These are phyloP conservation scores for Fusarium palustre DNA, from an alignment of 2,329 filamentous ascomycete species.

Conservation along the genomic window DNA sequence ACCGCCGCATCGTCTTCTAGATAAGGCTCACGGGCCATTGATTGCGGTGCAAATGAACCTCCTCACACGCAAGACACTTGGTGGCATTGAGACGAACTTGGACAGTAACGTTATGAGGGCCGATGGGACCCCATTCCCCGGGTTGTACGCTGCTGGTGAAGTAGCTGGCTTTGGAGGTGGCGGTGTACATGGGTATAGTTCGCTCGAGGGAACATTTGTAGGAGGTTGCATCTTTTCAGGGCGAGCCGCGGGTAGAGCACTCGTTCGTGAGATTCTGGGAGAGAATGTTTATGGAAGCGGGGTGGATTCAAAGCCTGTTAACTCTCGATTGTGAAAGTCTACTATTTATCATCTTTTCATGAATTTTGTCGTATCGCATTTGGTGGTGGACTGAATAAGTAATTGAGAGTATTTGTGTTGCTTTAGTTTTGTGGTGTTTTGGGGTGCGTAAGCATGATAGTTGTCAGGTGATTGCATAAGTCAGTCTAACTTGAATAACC, in stretches of 20 bases:
- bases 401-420: not conserved
- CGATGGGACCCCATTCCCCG: slow-evolving; percentile 61
- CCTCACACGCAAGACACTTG: slow-evolving; percentile 70
- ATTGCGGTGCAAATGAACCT: slow-evolving; percentile 72
- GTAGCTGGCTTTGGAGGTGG: slow-evolving; percentile 71
- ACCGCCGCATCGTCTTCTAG: slow-evolving; percentile 64
- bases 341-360: too few species aligned
- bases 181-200: slow-evolving; percentile 71
- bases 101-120: slow-evolving; percentile 66
- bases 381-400: too few species aligned
- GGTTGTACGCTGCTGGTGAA: slow-evolving; percentile 70
- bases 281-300: not conserved
- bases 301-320: not conserved
- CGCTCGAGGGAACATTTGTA: slow-evolving; percentile 71
- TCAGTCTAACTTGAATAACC: too few species aligned
- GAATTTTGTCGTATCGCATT: too few species aligned
- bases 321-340: slow-evolving; percentile 9
- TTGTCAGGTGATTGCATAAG: too few species aligned
- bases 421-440: not conserved
- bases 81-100: slow-evolving; percentile 70
- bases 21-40: slow-evolving; percentile 66
- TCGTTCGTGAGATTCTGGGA: slow-evolving; percentile 60
- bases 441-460: too few species aligned
- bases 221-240: slow-evolving; percentile 74
- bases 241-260: slow-evolving; percentile 65